A percentile compares a stretch with the other conserved stretches of the same genome.
Conservation (phyloP, 2,329 filamentous ascomycete species). For the Lasiodiplodia citricola region DNA sequence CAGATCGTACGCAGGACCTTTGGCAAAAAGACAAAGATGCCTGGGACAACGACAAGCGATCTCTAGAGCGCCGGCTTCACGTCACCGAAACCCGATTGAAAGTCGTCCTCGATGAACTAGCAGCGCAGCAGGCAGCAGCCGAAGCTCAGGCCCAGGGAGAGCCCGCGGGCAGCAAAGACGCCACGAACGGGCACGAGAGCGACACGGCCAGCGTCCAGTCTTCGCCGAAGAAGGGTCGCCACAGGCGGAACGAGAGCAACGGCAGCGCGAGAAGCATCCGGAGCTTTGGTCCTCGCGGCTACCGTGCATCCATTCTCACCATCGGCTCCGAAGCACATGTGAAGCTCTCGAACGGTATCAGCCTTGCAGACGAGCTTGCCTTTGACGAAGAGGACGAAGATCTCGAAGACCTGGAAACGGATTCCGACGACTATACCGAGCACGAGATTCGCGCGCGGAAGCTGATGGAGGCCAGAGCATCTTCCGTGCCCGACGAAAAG, state of each 20-base stretch:
- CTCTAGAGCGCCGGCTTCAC: constrained; percentile 82
- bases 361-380: constrained; percentile 87
- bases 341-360: constrained; percentile 68
- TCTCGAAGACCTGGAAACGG: constrained; percentile 61
- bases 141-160: constrained; percentile 64
- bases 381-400: constrained; percentile 74
- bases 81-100: constrained; percentile 88
- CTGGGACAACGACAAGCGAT: constrained; percentile 84
- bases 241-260: constrained; percentile 46
- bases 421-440: constrained; percentile 65
- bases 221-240: constrained; percentile 59
- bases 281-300: constrained; percentile 47
- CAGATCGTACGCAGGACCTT: constrained; percentile 74
- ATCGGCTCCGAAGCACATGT: constrained; percentile 59
- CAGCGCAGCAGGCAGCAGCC: constrained; percentile 64
- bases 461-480: constrained; percentile 48
- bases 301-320: constrained; percentile 74
- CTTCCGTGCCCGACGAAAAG: constrained; percentile 50
- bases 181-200: constrained; percentile 58
- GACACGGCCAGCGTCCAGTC: constrained; percentile 70
- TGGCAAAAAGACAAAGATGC: constrained; percentile 84
- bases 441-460: constrained; percentile 47
- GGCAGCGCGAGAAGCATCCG: constrained; percentile 59
- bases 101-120: constrained; percentile 82
- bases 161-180: constrained; percentile 63